Percentiles rank a stretch among this genome's conserved stretches.
Conservation (phyloP, 75 land plant species). For the Picea glauca region DNA sequence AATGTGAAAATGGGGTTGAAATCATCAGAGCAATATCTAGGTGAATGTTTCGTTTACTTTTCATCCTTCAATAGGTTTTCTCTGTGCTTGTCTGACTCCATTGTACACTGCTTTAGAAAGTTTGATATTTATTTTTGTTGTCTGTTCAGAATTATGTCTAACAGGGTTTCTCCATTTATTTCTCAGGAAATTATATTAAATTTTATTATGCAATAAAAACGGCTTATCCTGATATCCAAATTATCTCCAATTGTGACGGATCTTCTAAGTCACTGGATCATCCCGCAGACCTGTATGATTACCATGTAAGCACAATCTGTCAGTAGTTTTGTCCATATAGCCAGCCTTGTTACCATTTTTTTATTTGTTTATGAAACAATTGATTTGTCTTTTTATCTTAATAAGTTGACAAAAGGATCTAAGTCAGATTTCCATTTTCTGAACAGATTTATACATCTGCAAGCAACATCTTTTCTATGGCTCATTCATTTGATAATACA, state of each 20-base stretch:
- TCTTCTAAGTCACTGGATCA: slow-evolving; percentile 68
- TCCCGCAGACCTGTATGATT: slow-evolving; percentile 94
- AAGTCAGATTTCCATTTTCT: not conserved
- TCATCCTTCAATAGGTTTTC: not conserved
- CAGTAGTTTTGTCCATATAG: not conserved
- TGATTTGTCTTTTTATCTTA: not conserved
- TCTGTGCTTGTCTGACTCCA: too few relatives aligned
- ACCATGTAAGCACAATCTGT: slow-evolving; percentile 55
- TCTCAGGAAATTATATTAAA: slow-evolving; percentile 75
- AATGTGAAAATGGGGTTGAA: not conserved
- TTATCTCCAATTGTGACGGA: slow-evolving; percentile 94
- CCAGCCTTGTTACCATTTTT: not conserved
- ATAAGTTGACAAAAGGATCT: not conserved
- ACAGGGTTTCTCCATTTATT: slow-evolving; percentile 1
- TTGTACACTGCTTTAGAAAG: too few relatives aligned
- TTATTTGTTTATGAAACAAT: slow-evolving; percentile 2
- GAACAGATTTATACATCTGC: slow-evolving; percentile 66
- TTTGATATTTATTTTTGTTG: too few relatives aligned
- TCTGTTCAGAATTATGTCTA: not conserved
- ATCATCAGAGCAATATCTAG: not conserved
- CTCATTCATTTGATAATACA: slow-evolving; percentile 65
- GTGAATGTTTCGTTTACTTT: not conserved
- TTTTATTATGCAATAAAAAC: slow-evolving; percentile 75
- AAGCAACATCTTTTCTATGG: slow-evolving; percentile 53
- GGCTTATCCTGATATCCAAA: slow-evolving; percentile 81